These are phyloP conservation scores for Pleurotus pulmonarius DNA, from an alignment of 768 basidiomycete species.

Conservation along the genomic window DNA sequence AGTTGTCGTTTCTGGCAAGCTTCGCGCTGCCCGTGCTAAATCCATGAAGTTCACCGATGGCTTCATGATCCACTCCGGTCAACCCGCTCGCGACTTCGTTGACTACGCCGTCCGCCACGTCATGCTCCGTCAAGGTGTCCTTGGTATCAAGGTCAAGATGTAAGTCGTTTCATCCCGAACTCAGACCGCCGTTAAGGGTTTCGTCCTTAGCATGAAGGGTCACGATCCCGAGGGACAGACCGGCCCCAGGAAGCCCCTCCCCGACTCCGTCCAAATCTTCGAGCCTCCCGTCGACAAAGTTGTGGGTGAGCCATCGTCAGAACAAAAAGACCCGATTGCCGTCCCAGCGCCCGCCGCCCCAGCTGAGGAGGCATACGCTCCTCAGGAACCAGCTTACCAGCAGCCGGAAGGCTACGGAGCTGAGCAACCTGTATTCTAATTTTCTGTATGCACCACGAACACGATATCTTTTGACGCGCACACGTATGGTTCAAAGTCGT, in stretches of 20 bases:
- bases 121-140: constrained; percentile 95
- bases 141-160: constrained; percentile 99
- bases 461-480: no score
- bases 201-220: constrained; percentile 80
- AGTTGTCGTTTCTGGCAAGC: constrained; percentile 99
- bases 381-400: constrained; percentile 41
- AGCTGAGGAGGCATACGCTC: constrained; percentile 47
- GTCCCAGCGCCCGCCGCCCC: constrained; percentile 46
- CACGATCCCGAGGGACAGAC: constrained; percentile 87
- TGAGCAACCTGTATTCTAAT: constrained; percentile 62
- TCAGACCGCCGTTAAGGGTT: background rate
- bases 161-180: constrained; percentile 25
- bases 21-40: constrained; percentile 99
- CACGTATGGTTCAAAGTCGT: no score
- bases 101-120: constrained; percentile 98
- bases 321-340: constrained; percentile 72
- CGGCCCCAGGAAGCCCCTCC: constrained; percentile 91
- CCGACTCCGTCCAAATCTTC: constrained; percentile 87
- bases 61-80: constrained; percentile 99
- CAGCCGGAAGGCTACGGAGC: constrained; percentile 30
- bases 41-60: constrained; percentile 99
- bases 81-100: constrained; percentile 94
- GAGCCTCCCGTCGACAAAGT: constrained; percentile 92
- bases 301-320: constrained; percentile 84
- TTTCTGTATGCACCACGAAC: constrained; percentile 6